Percentiles rank a stretch among this genome's conserved stretches.
Conservation (phyloP, 148 eudicot genomes). For the Rhododendron vialii region DNA sequence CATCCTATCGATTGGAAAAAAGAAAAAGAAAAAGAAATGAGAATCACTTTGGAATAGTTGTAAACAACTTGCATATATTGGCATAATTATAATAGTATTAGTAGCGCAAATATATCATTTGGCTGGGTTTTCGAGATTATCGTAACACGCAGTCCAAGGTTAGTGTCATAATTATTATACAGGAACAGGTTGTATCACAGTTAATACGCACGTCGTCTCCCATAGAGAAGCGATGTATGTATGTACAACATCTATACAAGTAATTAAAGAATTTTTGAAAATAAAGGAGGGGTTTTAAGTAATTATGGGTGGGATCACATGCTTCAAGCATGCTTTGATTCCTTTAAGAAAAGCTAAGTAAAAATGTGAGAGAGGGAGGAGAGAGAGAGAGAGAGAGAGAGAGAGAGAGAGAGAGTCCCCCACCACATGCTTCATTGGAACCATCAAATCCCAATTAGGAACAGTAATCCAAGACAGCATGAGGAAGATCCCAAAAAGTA, state of each 20-base stretch:
- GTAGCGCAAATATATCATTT: not conserved
- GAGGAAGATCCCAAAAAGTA: constrained; percentile 31
- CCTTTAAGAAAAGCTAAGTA: constrained; percentile 22
- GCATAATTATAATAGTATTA: not conserved
- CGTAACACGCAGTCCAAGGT: constrained; percentile 2
- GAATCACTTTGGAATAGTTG: not conserved
- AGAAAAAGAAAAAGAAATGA: not conserved
- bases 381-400: not conserved
- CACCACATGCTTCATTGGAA: constrained; percentile 30
- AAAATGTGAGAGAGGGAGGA: not conserved
- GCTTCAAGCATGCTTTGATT: constrained; percentile 44
- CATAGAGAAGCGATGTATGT: not conserved
- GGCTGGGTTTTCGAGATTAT: not conserved
- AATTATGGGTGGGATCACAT: constrained; percentile 36
- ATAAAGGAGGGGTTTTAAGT: constrained; percentile 2
- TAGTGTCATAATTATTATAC: not conserved
- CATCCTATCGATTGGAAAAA: too few species aligned
- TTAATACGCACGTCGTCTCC: not conserved
- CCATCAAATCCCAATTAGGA: constrained; percentile 18
- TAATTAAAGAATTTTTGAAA: not conserved
- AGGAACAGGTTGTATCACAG: constrained; percentile 1
- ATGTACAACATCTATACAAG: not conserved
- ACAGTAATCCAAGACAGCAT: constrained; percentile 17
- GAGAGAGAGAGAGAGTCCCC: not conserved
- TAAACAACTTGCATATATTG: not conserved